Evolutionary conservation across 495 filamentous ascomycete species (phyloP).

Genomic region (Cenococcum geophilum): DNA sequence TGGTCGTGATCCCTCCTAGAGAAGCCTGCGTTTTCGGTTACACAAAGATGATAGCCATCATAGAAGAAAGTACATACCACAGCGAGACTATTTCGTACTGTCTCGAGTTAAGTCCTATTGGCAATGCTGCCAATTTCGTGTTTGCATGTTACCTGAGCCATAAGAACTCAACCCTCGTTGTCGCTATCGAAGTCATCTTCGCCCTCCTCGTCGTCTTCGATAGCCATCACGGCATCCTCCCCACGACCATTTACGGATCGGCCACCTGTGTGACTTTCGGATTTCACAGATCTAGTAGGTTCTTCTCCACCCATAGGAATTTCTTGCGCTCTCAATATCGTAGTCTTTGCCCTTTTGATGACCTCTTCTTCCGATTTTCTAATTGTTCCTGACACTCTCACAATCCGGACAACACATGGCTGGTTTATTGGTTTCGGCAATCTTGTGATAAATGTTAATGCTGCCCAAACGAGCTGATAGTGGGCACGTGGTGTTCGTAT

Average conservation of each 20-base stretch:
- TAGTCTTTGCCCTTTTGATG: conserved; percentile 63
- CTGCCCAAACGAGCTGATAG: conserved; percentile 83
- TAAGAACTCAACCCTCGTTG: conserved; percentile 1
- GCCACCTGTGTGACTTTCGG: conserved; percentile 34
- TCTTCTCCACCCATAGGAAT: not conserved
- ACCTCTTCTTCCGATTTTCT: conserved; percentile 86
- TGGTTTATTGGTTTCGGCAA: conserved; percentile 51
- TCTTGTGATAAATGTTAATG: conserved; percentile 71
- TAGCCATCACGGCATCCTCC: conserved; percentile 44
- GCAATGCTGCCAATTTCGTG: not conserved
- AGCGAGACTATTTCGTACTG: not conserved
- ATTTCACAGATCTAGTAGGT: conserved; percentile 51
- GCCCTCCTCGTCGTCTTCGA: conserved; percentile 46
- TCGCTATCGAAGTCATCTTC: conserved; percentile 40
- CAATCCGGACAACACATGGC: conserved; percentile 74
- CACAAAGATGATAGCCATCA: no score
- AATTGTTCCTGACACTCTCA: conserved; percentile 90
- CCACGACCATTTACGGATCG: conserved; percentile 26
- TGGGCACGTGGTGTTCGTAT: conserved; percentile 70
- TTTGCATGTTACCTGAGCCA: not conserved
- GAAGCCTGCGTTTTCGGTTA: no score
- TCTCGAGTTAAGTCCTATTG: not conserved
- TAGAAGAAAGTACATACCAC: no score
- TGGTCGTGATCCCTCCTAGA: no score
- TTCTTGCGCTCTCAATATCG: conserved; percentile 17